Conservation (phyloP, 768 basidiomycete species). For the Erythrobasidium yunnanense region DNA sequence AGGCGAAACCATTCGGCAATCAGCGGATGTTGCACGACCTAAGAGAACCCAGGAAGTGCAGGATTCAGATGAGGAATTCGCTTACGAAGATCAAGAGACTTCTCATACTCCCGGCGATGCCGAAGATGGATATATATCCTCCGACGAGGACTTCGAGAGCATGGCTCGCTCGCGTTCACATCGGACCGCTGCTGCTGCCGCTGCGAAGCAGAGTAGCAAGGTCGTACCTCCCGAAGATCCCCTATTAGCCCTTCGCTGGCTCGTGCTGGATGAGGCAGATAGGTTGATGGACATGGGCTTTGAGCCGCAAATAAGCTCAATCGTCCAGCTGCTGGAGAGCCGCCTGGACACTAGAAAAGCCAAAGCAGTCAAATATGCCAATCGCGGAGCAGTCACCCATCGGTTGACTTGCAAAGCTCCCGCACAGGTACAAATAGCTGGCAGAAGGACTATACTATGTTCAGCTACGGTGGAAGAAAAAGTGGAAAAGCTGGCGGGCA, state of each 20-base stretch:
- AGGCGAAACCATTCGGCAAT: constrained; percentile 28
- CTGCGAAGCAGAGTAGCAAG: background rate
- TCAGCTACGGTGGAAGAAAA: constrained; percentile 93
- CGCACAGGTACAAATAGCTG: constrained; percentile 22
- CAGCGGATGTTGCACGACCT: background rate
- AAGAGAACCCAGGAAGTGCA: background rate
- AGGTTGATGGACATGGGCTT: constrained; percentile 96
- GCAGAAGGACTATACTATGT: constrained; percentile 75
- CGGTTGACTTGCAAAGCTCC: constrained; percentile 47
- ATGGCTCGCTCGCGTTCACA: constrained; percentile 28
- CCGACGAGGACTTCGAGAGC: constrained; percentile 26
- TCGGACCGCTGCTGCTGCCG: constrained; percentile 43
- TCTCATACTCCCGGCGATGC: background rate
- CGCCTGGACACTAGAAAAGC: constrained; percentile 50
- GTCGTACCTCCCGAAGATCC: background rate
- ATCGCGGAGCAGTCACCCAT: constrained; percentile 54
- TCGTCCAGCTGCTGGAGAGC: constrained; percentile 69
- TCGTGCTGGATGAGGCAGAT: constrained; percentile 94
- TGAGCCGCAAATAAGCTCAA: constrained; percentile 85
- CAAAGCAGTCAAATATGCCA: constrained; percentile 47
- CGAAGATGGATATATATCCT: constrained; percentile 14
- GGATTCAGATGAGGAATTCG: constrained; percentile 28
- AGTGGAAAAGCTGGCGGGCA: constrained; percentile 83
- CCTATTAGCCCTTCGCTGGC: constrained; percentile 52
- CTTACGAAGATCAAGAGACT: constrained; percentile 15